Base-by-base conservation (phyloP, 352 stramenopile genomes). In the Phytopythium chamaehyphon region DNA sequence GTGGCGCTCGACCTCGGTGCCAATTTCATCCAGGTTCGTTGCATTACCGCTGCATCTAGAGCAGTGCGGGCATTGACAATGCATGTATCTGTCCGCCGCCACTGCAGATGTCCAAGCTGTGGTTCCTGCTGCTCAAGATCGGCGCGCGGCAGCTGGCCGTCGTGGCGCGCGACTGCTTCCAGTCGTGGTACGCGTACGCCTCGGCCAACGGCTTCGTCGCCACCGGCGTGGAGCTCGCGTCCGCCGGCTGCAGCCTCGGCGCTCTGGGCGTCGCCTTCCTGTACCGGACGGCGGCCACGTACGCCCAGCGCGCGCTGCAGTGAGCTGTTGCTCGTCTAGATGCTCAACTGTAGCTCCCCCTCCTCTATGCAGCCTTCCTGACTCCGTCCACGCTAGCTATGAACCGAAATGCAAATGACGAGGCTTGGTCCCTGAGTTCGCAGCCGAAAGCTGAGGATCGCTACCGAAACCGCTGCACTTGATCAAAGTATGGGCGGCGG, bases 51-150 rank as follows among this genome's bases (percentile, higher is more conserved):
- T 58, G 18, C 21, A 33, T 42, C 5, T 24, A 10, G n/a, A n/a
- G n/a, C n/a, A n/a, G n/a, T n/a, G n/a, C n/a, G n/a, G n/a, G n/a
- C n/a, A n/a, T n/a, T n/a, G n/a, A n/a, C n/a, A n/a, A n/a, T n/a
- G n/a, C n/a, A n/a, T n/a, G n/a, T n/a, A n/a, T n/a, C n/a, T n/a
- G n/a, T 65, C 16, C 62, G 14, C 26, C 35, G 16, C 37, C 14
- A 3, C 22, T 36, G 24, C 39, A 88, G 76, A 91, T 91, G 81
- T 84, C 73, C 26, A 90, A 85, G 44, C 57, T 93, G 26, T 93
- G 75, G 77, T 63, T 89, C 23, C 62, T 93, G 18, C 55, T 93
- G 23, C 54, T 90, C 38, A 89, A 90, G 56, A 89, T 93, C 61
- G 76, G 69, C 57, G 75, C 73, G 16, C 75, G 79, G 12, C 82